Percentiles rank a stretch among this genome's conserved stretches.
Evolutionary conservation across 2,329 filamentous ascomycete genomes (phyloP).

Genomic region (Pseudogymnoascus sp.): DNA sequence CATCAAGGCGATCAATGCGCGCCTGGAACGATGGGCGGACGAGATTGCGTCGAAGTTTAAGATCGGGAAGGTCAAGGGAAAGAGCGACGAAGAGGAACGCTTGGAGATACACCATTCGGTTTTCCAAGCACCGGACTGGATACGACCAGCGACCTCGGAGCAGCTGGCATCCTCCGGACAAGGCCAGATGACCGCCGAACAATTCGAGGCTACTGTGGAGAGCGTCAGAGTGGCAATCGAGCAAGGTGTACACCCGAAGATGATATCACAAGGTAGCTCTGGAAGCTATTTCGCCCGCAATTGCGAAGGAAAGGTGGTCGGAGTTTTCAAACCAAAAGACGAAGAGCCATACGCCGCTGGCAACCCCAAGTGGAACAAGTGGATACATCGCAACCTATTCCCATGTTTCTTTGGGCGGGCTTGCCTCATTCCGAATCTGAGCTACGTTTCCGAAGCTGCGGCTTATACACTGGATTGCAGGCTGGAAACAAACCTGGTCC

Average conservation of each 20-base stretch:
- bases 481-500: slow-evolving; percentile 82
- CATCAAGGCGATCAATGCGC: slow-evolving; percentile 94
- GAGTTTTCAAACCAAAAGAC: slow-evolving; percentile 98
- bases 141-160: slow-evolving; percentile 71
- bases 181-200: slow-evolving; percentile 62
- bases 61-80: slow-evolving; percentile 66
- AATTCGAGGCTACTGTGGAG: slow-evolving; percentile 84
- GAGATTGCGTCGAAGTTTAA: slow-evolving; percentile 98
- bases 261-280: slow-evolving; percentile 95
- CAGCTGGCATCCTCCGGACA: slow-evolving; percentile 51
- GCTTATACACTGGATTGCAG: slow-evolving; percentile 92
- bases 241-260: slow-evolving; percentile 81
- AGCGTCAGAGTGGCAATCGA: slow-evolving; percentile 87
- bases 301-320: slow-evolving; percentile 84
- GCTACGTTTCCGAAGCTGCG: slow-evolving; percentile 94
- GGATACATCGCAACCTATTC: slow-evolving; percentile 96
- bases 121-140: slow-evolving; percentile 84
- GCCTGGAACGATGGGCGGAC: slow-evolving; percentile 92
- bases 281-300: slow-evolving; percentile 97
- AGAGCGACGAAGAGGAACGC: slow-evolving; percentile 69
- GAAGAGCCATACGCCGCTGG: slow-evolving; percentile 95
- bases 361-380: slow-evolving; percentile 99
- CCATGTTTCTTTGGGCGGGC: slow-evolving; percentile 95
- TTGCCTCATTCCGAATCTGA: slow-evolving; percentile 91
- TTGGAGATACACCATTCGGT: slow-evolving; percentile 96